These are phyloP conservation scores for Funneliformis geosporum DNA, from an alignment of 192 early-diverging fungal species.

Conservation along the genomic window DNA sequence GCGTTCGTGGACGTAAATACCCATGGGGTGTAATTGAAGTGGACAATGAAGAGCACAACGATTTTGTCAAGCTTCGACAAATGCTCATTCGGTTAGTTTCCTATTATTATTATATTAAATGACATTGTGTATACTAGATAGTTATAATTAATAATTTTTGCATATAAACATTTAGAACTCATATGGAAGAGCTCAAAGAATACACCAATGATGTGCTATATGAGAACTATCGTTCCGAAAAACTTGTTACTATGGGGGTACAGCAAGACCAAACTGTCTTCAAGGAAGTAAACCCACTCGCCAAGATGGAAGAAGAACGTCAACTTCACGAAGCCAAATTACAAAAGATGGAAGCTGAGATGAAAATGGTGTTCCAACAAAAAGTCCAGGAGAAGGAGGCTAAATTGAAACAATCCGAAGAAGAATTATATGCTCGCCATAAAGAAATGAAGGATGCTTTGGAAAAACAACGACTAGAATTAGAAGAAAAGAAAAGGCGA, in stretches of 20 bases:
- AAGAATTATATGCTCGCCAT: slow-evolving; percentile 94
- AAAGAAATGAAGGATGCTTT: slow-evolving; percentile 98
- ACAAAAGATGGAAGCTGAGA: slow-evolving; percentile 98
- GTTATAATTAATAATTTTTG: too few relatives aligned
- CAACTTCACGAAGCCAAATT: slow-evolving; percentile 91
- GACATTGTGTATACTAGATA: too few relatives aligned
- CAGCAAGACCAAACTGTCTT: slow-evolving; percentile 80
- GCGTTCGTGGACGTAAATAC: slow-evolving; percentile 86
- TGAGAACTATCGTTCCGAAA: slow-evolving; percentile 94
- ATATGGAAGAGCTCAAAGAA: slow-evolving; percentile 98
- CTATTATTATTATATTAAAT: background rate
- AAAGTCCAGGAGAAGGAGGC: slow-evolving; percentile 99
- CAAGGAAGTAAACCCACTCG: slow-evolving; percentile 73
- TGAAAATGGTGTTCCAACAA: slow-evolving; percentile 98
- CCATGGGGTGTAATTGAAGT: slow-evolving; percentile 97
- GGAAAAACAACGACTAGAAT: slow-evolving; percentile 88
- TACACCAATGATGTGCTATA: slow-evolving; percentile 89
- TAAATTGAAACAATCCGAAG: slow-evolving; percentile 96
- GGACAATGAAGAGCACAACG: slow-evolving; percentile 95
- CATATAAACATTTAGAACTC: slow-evolving; percentile 61
- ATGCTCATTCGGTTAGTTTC: slow-evolving; percentile 66
- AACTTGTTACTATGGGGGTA: slow-evolving; percentile 83
- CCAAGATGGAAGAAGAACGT: slow-evolving; percentile 90
- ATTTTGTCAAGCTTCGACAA: slow-evolving; percentile 94
- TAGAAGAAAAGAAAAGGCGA: slow-evolving; percentile 94